Evolutionary conservation across 768 basidiomycete genomes (phyloP).

Genomic region (Trametes sanguinea): DNA sequence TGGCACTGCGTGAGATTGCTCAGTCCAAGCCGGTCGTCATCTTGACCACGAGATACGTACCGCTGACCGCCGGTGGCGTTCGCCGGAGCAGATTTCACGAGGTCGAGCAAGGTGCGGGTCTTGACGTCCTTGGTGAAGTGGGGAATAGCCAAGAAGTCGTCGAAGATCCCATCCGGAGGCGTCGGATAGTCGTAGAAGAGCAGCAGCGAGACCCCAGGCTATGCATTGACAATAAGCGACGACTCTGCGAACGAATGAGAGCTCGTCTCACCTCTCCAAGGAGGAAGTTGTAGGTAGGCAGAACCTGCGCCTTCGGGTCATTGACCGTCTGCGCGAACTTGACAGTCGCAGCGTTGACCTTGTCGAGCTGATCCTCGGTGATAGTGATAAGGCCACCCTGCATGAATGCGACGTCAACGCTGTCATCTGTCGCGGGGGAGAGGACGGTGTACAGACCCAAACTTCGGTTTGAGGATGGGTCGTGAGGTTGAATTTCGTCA

Average conservation of each 20-base stretch:
- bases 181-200: conserved; percentile 63
- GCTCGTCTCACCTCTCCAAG: conserved; percentile 36
- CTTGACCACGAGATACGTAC: conserved; percentile 18
- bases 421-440: neutral
- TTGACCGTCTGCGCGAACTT: conserved; percentile 44
- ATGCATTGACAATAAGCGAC: neutral
- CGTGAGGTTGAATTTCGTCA: conserved; percentile 58
- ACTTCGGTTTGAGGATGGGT: conserved; percentile 56
- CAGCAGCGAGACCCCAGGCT: conserved; percentile 32
- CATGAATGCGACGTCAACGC: neutral
- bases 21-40: neutral
- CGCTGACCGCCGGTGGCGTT: conserved; percentile 36
- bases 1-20: conserved; percentile 6
- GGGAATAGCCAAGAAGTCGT: conserved; percentile 51
- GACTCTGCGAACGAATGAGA: neutral
- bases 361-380: conserved; percentile 21
- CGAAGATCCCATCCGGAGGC: conserved; percentile 51
- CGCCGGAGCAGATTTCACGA: conserved; percentile 42
- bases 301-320: conserved; percentile 54
- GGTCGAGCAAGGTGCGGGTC: conserved; percentile 43
- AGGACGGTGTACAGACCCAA: conserved; percentile 48
- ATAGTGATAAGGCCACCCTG: conserved; percentile 54
- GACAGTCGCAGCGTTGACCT: conserved; percentile 38
- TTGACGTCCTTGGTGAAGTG: conserved; percentile 39
- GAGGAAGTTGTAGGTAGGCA: conserved; percentile 46